A percentile compares a stretch with the other conserved stretches of the same genome.
Evolutionary conservation across 495 filamentous ascomycete genomes (phyloP).

Genomic region (Neurospora hispaniola): DNA sequence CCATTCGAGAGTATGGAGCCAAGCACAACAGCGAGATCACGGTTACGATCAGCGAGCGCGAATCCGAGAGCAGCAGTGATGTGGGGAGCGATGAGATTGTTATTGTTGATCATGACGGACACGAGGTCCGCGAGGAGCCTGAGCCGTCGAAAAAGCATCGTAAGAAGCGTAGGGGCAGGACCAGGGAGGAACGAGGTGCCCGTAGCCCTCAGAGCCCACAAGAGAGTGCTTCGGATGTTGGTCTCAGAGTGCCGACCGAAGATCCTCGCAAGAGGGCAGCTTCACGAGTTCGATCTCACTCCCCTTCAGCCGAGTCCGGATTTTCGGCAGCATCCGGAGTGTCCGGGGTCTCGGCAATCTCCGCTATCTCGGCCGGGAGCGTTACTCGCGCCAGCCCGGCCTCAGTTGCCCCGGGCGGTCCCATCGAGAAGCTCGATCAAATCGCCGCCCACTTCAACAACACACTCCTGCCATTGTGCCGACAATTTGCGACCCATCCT

Average conservation of each 20-base stretch:
- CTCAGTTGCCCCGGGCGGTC: constrained; percentile 29
- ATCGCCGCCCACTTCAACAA: constrained; percentile 56
- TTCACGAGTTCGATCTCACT: constrained; percentile 21
- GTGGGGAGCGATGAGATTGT: constrained; percentile 37
- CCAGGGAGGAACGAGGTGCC: constrained; percentile 14
- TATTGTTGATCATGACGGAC: constrained; percentile 19
- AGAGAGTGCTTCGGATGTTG: constrained; percentile 26
- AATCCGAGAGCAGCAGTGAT: constrained; percentile 38
- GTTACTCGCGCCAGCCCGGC: constrained; percentile 16
- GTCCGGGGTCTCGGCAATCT: not conserved
- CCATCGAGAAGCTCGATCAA: constrained; percentile 61
- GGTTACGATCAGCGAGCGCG: constrained; percentile 41
- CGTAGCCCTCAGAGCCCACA: constrained; percentile 17
- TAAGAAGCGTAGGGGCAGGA: constrained; percentile 14
- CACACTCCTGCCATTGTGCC: constrained; percentile 56
- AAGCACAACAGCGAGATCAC: constrained; percentile 69
- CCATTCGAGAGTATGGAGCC: constrained; percentile 62
- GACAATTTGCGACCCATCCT: constrained; percentile 51
- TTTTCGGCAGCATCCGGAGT: constrained; percentile 6
- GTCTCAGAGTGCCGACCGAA: constrained; percentile 18
- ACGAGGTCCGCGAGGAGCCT: constrained; percentile 5
- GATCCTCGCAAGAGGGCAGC: constrained; percentile 11
- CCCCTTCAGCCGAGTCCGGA: constrained; percentile 10
- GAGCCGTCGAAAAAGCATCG: constrained; percentile 8
- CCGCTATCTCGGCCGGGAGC: constrained; percentile 2